phyloP scores from a whole-genome alignment of 352 stramenopile genomes.

The Phytophthora aleatoria region DNA sequence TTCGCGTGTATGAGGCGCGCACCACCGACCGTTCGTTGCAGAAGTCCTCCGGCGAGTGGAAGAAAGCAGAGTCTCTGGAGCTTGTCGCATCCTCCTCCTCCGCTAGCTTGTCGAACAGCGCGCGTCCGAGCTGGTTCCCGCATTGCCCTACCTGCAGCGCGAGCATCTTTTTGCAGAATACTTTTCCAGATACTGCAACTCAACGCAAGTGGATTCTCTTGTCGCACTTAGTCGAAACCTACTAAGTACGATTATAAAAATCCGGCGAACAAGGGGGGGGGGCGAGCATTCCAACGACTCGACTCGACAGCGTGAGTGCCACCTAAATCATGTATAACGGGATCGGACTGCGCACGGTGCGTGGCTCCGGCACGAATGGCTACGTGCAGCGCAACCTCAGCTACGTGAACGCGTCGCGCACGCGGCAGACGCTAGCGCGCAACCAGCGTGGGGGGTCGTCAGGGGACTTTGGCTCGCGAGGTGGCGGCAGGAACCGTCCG shows the following conservation, averaged over 20 bases:
- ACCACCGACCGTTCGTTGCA: constrained; percentile 35
- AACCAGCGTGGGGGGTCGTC: constrained; percentile 37
- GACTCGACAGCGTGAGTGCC: not conserved
- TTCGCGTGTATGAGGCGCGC: constrained; percentile 1
- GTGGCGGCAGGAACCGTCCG: constrained; percentile 25
- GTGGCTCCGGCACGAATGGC: constrained; percentile 88
- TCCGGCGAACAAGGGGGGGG: not conserved
- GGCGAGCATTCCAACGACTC: constrained; percentile 1
- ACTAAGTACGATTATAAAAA: constrained; percentile 17
- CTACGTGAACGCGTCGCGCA: constrained; percentile 72
- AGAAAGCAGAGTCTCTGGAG: constrained; percentile 35
- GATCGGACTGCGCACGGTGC: constrained; percentile 83
- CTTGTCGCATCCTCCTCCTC: constrained; percentile 25
- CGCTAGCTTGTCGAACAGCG: constrained; percentile 69
- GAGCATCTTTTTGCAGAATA: constrained; percentile 47
- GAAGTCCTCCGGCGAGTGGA: constrained; percentile 24
- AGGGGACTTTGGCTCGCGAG: constrained; percentile 20
- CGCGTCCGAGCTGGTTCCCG: constrained; percentile 71
- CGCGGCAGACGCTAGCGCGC: constrained; percentile 61
- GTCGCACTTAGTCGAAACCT: constrained; percentile 3
- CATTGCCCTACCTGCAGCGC: constrained; percentile 80
- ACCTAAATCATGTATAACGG: constrained; percentile 84
- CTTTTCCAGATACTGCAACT: constrained; percentile 1
- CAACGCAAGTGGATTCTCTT: constrained; percentile 13
- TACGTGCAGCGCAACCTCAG: constrained; percentile 89